Evolutionary conservation across 352 stramenopile genomes (phyloP).

Genomic region (Phytophthora gonapodyides): DNA sequence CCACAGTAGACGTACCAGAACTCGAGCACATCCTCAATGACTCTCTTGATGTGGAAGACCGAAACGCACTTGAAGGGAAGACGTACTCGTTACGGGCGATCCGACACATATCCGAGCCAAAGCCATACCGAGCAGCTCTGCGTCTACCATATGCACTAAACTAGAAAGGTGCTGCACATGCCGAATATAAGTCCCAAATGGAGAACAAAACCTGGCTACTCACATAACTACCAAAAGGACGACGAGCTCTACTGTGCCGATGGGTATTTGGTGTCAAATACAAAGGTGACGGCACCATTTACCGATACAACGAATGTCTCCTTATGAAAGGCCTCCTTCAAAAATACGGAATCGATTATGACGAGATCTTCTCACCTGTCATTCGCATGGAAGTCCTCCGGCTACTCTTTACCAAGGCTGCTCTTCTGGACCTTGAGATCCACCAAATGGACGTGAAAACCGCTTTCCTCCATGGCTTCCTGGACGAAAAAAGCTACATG

Average conservation of each 20-base stretch:
- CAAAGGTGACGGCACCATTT: constrained; percentile 11
- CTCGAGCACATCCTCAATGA: background rate
- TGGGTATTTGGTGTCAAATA: constrained; percentile 24
- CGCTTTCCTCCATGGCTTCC: constrained; percentile 20
- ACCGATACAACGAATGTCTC: background rate
- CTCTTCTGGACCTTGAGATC: background rate
- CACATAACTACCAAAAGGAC: background rate
- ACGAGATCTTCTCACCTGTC: constrained; percentile 12
- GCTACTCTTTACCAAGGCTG: background rate
- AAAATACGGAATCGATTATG: constrained; percentile 18
- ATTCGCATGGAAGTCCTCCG: constrained; percentile 13
- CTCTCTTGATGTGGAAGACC: constrained; percentile 4
- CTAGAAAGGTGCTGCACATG: constrained; percentile 3
- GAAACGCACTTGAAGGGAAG: background rate
- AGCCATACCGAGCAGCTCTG: constrained; percentile 12
- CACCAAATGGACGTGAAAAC: constrained; percentile 38
- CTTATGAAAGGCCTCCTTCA: background rate
- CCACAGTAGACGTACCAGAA: too few species aligned
- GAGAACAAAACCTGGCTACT: constrained; percentile 18
- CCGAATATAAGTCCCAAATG: constrained; percentile 10
- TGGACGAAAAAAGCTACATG: constrained; percentile 32
- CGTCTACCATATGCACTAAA: background rate
- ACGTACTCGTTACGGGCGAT: constrained; percentile 4
- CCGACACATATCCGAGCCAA: constrained; percentile 13
- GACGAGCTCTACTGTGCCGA: background rate